Percentiles rank a stretch among this genome's conserved stretches.
phyloP scores from a whole-genome alignment of 352 stramenopile genomes.

The Phytopythium delawarense region DNA sequence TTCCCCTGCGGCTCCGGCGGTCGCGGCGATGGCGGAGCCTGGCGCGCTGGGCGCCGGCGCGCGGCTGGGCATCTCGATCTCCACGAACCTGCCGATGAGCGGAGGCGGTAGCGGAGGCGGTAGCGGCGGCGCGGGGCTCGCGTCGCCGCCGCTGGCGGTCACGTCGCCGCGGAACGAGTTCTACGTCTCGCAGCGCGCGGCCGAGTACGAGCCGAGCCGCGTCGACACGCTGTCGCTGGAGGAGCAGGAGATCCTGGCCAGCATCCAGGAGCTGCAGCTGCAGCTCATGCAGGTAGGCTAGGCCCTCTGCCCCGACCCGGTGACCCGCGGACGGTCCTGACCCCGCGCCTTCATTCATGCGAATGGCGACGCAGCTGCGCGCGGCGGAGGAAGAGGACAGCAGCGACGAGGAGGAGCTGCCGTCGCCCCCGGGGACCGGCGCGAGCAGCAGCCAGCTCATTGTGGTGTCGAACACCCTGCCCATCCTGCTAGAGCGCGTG shows the following conservation, averaged over 20 bases:
- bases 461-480: constrained; percentile 86
- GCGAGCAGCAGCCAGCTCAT: constrained; percentile 58
- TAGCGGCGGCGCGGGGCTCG: not conserved
- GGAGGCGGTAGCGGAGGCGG: not conserved
- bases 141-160: constrained; percentile 14
- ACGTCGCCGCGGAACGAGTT: constrained; percentile 72
- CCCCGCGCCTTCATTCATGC: not conserved
- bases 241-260: constrained; percentile 86
- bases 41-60: not conserved
- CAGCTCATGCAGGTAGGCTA: constrained; percentile 60
- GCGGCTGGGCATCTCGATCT: constrained; percentile 4
- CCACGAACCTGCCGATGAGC: constrained; percentile 1
- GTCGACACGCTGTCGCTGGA: constrained; percentile 72
- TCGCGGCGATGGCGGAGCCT: not conserved
- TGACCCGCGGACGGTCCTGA: not conserved
- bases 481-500: constrained; percentile 68
- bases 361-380: constrained; percentile 24
- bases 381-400: constrained; percentile 60
- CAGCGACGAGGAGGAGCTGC: constrained; percentile 42
- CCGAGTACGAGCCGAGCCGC: constrained; percentile 65
- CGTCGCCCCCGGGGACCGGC: constrained; percentile 7
- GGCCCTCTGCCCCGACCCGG: not conserved
- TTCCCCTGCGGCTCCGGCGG: not conserved
- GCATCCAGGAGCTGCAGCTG: constrained; percentile 87
- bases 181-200: constrained; percentile 65